Conservation (phyloP, 2,329 filamentous ascomycete species). For the Colletotrichum sp. region DNA sequence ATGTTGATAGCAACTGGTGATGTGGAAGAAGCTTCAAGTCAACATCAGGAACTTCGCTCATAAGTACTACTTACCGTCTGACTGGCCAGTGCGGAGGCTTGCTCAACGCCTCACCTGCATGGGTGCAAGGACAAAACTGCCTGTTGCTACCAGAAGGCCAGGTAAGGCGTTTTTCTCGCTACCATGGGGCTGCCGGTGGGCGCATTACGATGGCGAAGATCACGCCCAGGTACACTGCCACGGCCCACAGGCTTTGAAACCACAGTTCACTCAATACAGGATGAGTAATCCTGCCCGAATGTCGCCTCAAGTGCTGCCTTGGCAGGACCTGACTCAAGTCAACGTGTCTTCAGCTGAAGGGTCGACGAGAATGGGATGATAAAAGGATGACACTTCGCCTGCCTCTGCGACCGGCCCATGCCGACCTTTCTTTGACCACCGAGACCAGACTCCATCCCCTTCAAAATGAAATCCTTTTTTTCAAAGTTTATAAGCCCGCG, state of each 20-base stretch:
- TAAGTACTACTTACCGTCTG: not conserved
- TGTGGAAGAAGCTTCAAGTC: not conserved
- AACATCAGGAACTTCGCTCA: not conserved
- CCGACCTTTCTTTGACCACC: fast-evolving
- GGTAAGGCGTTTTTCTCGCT: not conserved
- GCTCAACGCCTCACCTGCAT: not conserved
- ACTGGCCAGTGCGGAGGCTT: not conserved
- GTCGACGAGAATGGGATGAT: not conserved
- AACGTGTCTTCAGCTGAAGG: not conserved
- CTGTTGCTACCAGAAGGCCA: fast-evolving
- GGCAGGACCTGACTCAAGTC: not conserved
- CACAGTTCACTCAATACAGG: not conserved
- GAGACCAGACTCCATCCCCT: fast-evolving
- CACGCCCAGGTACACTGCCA: not conserved
- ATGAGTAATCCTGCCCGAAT: not conserved
- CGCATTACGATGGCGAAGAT: not conserved
- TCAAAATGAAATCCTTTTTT: not conserved
- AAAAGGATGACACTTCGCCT: not conserved
- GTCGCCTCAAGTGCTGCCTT: not conserved
- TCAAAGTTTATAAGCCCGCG: fast-evolving
- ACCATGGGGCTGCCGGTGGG: not conserved
- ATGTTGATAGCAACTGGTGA: not conserved
- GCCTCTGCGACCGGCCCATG: not conserved
- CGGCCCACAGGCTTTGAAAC: not conserved
- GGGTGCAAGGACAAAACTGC: not conserved